Evolutionary conservation across 257 asterid species (phyloP), one percentile per base, ranked within the genome.

Genomic region (Catharanthus roseus): DNA sequence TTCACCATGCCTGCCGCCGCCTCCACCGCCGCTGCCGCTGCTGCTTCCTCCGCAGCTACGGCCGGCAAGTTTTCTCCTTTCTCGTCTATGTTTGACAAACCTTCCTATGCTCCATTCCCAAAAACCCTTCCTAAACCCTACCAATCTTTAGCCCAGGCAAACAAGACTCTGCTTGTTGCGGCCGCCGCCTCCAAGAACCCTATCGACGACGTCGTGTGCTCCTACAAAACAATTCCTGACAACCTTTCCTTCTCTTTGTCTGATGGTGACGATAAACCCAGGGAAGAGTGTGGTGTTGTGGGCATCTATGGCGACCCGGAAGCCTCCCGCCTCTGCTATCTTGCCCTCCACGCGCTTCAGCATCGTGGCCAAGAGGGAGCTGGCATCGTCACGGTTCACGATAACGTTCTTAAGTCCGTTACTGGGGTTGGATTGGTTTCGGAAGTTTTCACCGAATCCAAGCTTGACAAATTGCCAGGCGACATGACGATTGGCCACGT

Each of bases 361-460:
- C 98, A 92, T 81, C 92, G 96, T 38, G 98, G 98, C 21, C 98
- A 92, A 64, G 98, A 90, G 71, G 98, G 98, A 26, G 96, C 98
- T 4, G 98, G 98, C 9, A 92, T 92, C 24, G 98, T 92, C 4
- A 76, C 91, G 16, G 96, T 88, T 12, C 80, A 87, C 62, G 89
- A 87, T 42, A 80, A 80, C 80, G 84, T 90, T 38, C 82, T 92
- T 15, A 91, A 90, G 60, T 87, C 96, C 0, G 70, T 92, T 42
- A 90, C 97, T 1, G 98, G 98, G 23, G 87, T 92, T 3, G 97
- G 98, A 0, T 84, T 92, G 24, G 98, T 92, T 0, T 88, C 97
- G 1, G 98, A 92, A 33, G 98, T 92, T 16, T 90, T 92, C 36
- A 86, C 47, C 60, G 82, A 92, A 41, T 87, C 98, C n/a, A 87